Evolutionary conservation across 169 alveolate genomes (phyloP).

Genomic region (Haemoproteus tartakovskyi): DNA sequence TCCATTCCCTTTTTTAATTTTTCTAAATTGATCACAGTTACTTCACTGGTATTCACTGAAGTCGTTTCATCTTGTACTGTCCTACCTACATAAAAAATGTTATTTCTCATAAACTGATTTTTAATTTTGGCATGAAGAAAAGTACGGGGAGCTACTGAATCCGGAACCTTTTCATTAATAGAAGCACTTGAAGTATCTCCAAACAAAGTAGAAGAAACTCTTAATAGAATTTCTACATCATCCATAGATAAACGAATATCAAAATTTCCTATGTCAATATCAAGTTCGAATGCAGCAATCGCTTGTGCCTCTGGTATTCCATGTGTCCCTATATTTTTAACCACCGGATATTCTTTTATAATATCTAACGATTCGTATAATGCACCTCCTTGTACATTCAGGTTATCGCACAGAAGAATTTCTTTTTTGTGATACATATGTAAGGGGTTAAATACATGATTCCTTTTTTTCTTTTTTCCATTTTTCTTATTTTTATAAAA

Average conservation of each 20-base stretch:
- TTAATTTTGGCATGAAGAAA: slow-evolving; percentile 48
- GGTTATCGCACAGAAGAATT: slow-evolving; percentile 49
- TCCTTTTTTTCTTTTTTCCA: not conserved
- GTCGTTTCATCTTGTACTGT: not conserved
- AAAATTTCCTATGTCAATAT: slow-evolving; percentile 56
- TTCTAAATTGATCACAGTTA: slow-evolving; percentile 8
- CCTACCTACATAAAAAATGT: slow-evolving; percentile 16
- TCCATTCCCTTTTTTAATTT: slow-evolving; percentile 2
- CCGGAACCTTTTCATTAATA: slow-evolving; percentile 8
- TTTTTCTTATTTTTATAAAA: not conserved
- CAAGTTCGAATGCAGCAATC: slow-evolving; percentile 48
- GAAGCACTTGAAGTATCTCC: slow-evolving; percentile 56
- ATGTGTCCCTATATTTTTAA: slow-evolving; percentile 5
- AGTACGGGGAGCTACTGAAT: slow-evolving; percentile 16
- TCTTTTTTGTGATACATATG: slow-evolving; percentile 49
- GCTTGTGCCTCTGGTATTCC: slow-evolving; percentile 1
- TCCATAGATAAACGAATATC: slow-evolving; percentile 60
- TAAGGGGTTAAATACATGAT: slow-evolving; percentile 24
- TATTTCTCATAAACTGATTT: slow-evolving; percentile 54
- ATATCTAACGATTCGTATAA: slow-evolving; percentile 58
- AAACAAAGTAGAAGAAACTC: slow-evolving; percentile 50
- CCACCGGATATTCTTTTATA: slow-evolving; percentile 18
- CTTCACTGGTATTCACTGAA: not conserved
- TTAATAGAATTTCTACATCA: slow-evolving; percentile 56
- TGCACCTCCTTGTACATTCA: slow-evolving; percentile 63